A percentile compares a stretch with the other conserved stretches of the same genome.
phyloP scores from a whole-genome alignment of 805 yeast species.

The Candida krabiensis region DNA sequence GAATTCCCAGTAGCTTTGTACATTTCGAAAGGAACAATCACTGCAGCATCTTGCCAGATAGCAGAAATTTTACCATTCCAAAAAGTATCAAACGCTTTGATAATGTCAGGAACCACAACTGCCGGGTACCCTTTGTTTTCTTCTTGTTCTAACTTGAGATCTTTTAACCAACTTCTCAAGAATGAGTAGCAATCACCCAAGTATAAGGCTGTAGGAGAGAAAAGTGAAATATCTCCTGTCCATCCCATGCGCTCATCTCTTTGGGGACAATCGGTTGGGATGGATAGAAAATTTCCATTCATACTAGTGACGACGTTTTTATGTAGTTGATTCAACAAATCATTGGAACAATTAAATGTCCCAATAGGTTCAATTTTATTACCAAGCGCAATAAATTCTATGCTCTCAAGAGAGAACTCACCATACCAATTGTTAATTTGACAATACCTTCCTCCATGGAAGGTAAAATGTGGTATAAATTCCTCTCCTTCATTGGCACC shows the following conservation, averaged over 20 bases:
- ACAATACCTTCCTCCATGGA: constrained; percentile 27
- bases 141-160: constrained; percentile 22
- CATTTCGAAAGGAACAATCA: constrained; percentile 20
- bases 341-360: constrained; percentile 21
- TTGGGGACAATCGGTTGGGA: constrained; percentile 31
- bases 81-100: constrained; percentile 13
- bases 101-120: constrained; percentile 23
- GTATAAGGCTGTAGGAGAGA: constrained; percentile 25
- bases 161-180: constrained; percentile 23
- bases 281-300: constrained; percentile 25
- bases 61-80: constrained; percentile 18
- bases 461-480: constrained; percentile 25
- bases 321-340: constrained; percentile 16
- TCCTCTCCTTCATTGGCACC: constrained; percentile 20
- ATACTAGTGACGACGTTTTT: constrained; percentile 21
- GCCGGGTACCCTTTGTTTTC: constrained; percentile 19
- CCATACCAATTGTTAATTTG: constrained; percentile 23
- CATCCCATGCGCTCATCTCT: constrained; percentile 31
- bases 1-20: constrained; percentile 12
- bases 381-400: constrained; percentile 19
- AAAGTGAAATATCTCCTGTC: constrained; percentile 28
- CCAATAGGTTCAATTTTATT: constrained; percentile 20
- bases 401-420: constrained; percentile 12
- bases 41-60: constrained; percentile 27
- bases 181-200: constrained; percentile 23